phyloP scores from a whole-genome alignment of 2,329 filamentous ascomycete species.

The Exophiala phaeomuriformis region DNA sequence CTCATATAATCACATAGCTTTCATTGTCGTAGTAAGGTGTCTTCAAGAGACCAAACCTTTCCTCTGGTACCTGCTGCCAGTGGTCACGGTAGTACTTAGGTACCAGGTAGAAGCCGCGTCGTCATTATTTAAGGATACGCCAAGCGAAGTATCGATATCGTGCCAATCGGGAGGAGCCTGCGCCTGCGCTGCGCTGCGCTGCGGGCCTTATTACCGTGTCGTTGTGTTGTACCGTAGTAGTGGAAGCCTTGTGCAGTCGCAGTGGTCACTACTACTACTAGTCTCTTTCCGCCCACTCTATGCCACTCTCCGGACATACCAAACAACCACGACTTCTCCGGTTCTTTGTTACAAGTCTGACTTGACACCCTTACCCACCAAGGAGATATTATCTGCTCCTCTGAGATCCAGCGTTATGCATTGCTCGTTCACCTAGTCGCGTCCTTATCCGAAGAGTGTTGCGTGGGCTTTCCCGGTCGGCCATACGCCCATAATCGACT shows the following conservation, averaged over 20 bases:
- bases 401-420: neutral
- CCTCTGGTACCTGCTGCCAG: neutral
- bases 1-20: neutral
- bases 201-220: neutral
- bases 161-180: no score
- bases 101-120: neutral
- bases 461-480: no score
- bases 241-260: neutral
- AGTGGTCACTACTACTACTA: neutral
- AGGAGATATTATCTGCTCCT: neutral
- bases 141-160: neutral
- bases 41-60: no score
- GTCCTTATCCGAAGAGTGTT: no score
- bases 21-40: no score
- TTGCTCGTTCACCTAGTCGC: neutral
- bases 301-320: slow-evolving; percentile 4
- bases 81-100: neutral
- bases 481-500: no score
- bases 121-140: neutral
- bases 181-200: neutral
- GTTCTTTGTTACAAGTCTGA: neutral
- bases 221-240: neutral
- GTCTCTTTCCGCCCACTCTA: neutral
- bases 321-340: neutral
- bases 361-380: neutral